Evolutionary conservation across 306 rosid genomes (phyloP), one percentile per base, ranked within the genome.

Genomic region (Dalbergia cultrata): DNA sequence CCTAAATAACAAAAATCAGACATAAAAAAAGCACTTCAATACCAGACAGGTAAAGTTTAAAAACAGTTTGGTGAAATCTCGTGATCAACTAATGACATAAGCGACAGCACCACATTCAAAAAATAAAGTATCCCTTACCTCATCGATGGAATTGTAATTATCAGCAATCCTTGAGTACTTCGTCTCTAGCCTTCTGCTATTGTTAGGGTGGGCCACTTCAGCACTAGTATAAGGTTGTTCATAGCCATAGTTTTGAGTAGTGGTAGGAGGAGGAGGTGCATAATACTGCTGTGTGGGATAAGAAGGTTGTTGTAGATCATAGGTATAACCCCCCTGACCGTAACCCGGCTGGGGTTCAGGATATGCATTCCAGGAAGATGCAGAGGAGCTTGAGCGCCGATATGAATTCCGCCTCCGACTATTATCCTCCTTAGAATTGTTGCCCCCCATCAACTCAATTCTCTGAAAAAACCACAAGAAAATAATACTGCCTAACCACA

Each of bases 91-190:
- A 66, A 61, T 62, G 45, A 62, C 35, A 75, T 45, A 63, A 17
- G 57, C 18, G 43, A 43, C 34, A 47, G 17, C 18, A 53, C 53
- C 76, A 70, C 19, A 37, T 31, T 7, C 12, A 19, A 35, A 35
- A 65, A 79, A 41, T 57, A 77, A 54, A 67, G 75, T 68, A 54
- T 83, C 75, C 66, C 77, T 76, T 77, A 93, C 98, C 95, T 91
- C 86, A 11, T 89, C 93, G 62, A 93, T 80, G 71, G 99, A 95
- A 60, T 70, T 72, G 88, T 87, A 95, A 70, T 85, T 76, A 81
- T 95, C 98, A 4, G 92, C 89, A 37, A 95, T 93, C 85, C 94
- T 95, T 0, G 96, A 93, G 83, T 90, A 95, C 79, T 87, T 89
- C 83, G 94, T 86, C 8, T 95, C 99, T 50, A 95, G 66, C 72